Evolutionary conservation across 176 grass and related monocot species (phyloP), one percentile per base, ranked within the genome.

Genomic region (Oryza longistaminata): DNA sequence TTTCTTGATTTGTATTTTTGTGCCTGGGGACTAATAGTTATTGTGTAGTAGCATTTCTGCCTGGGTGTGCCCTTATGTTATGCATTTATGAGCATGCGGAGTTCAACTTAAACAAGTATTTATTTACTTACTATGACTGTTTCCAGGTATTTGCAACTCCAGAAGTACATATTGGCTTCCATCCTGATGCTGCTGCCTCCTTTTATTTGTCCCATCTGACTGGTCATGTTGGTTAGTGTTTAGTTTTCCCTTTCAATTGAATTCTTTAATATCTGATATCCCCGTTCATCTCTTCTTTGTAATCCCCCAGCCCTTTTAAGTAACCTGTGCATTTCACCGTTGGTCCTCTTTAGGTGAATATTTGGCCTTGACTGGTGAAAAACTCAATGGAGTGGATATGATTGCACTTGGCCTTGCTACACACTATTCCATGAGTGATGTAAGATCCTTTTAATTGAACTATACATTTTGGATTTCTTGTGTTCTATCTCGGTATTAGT

Each of bases 101-200:
- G 70, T 74, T 61, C 14, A 61, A 49, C 27, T 69, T 58, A 24
- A 45, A 39, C n/a, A 55, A 15, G 40, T 69, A 50, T 75, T 11
- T 40, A 62, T 79, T 3, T 53, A 46, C 68, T 68, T 27, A 26
- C 3, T 3, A 0, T 2, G 9, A 65, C 21, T 37, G 66, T 80
- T 88, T 89, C 65, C 80, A 98, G 96, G 90, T 98, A 24, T 98
- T 98, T 90, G 79, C 93, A 65, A 95, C 91, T 78, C 96, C 93
- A 87, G 96, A 98, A 92, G 87, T 92, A 83, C 96, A 98, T 84
- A 95, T 98, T 78, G 93, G 96, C 16, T 98, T 95, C 70, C 93
- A 98, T 89, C 95, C 93, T 85, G 95, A 98, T 88, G 95, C 93
- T 85, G 95, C 91, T 22, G 95, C 95, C 64, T 98, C 96, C 33